Evolutionary conservation across 768 basidiomycete genomes (phyloP).

Genomic region (Symmetrospora coprosmae): DNA sequence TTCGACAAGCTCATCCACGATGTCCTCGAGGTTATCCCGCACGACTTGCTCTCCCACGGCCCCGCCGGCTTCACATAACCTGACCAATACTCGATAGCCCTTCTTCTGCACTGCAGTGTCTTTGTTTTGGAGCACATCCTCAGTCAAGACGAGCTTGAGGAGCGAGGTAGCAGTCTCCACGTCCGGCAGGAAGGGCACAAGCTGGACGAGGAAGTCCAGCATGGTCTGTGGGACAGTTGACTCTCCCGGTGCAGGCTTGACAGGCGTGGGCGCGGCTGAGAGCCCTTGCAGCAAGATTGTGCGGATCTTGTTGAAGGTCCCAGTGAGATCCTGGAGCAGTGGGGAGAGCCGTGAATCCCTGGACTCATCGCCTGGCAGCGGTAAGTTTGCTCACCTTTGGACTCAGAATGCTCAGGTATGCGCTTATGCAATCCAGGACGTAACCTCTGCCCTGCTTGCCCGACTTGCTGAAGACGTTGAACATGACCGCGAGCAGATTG

Average conservation of each 20-base stretch:
- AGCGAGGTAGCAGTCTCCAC: slow-evolving; percentile 49
- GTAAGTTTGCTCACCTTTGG: slow-evolving; percentile 44
- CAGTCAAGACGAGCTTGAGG: slow-evolving; percentile 54
- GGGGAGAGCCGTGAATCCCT: background rate
- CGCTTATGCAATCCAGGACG: slow-evolving; percentile 73
- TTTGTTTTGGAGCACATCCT: slow-evolving; percentile 54
- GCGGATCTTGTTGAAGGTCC: slow-evolving; percentile 65
- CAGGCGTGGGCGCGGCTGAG: slow-evolving; percentile 17
- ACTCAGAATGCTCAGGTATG: slow-evolving; percentile 71
- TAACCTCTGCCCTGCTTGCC: slow-evolving; percentile 51
- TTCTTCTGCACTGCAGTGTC: slow-evolving; percentile 91
- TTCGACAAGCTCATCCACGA: slow-evolving; percentile 54
- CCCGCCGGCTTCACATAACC: slow-evolving; percentile 47
- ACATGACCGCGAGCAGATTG: slow-evolving; percentile 86
- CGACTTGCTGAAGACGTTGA: slow-evolving; percentile 87
- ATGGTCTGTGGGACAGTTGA: slow-evolving; percentile 45
- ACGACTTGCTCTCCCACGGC: slow-evolving; percentile 41
- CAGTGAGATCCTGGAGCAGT: slow-evolving; percentile 51
- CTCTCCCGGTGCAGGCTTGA: slow-evolving; percentile 16
- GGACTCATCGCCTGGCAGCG: background rate
- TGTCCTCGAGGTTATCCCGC: slow-evolving; percentile 45
- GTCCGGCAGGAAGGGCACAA: slow-evolving; percentile 58
- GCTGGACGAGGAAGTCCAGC: slow-evolving; percentile 66
- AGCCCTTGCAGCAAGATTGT: slow-evolving; percentile 57
- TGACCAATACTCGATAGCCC: slow-evolving; percentile 72